Evolutionary conservation across 371 early-diverging fungal genomes (phyloP), one percentile per base, ranked within the genome.

Genomic region (Chytridium lagenaria): DNA sequence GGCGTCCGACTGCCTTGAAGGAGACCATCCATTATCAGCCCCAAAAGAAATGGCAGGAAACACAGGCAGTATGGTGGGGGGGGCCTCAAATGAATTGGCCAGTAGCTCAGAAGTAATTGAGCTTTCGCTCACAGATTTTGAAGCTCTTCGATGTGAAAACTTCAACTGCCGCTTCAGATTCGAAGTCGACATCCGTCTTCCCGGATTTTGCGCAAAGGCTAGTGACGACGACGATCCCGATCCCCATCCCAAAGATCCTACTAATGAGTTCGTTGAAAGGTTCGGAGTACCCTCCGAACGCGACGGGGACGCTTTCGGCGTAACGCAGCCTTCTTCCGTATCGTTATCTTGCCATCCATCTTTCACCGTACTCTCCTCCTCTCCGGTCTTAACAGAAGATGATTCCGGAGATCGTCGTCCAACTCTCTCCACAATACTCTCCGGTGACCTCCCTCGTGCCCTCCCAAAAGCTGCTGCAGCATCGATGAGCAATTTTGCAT

Each of bases 161-260:
- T 15, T 7, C 34, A 3, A 23, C 3, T 61, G 61, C 3, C 61
- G 61, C 34, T 61, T 61, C 30, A 61, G 36, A 16, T 7, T 34
- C 34, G 61, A 61, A 30, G 61, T 34, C 12, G 61, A 61, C 61
- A 61, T 33, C 37, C 61, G 3, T 34, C 61, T 31, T 15, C 10
- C 26, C 36, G 36, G 36, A 33, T 37, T 31, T 7, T 37, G 7
- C 7, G 61, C 10, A 12, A 34, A 37, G 23, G 16, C 55, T 55
- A 23, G 10, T 5, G 55, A 55, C 5, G 26, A 26, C 7, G 26
- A 28, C 10, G 55, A 55, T 55, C 16, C 16, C 19, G 26, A 12
- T 61, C 12, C 37, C 3, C 31, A 3, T 52, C 55, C n/a, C 23
- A 5, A 5, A 22, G 12, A 5, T 7, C 55, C 26, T 61, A 3